phyloP scores from a whole-genome alignment of 202 grass and related monocot species.

The Brachypodium distachyon region DNA sequence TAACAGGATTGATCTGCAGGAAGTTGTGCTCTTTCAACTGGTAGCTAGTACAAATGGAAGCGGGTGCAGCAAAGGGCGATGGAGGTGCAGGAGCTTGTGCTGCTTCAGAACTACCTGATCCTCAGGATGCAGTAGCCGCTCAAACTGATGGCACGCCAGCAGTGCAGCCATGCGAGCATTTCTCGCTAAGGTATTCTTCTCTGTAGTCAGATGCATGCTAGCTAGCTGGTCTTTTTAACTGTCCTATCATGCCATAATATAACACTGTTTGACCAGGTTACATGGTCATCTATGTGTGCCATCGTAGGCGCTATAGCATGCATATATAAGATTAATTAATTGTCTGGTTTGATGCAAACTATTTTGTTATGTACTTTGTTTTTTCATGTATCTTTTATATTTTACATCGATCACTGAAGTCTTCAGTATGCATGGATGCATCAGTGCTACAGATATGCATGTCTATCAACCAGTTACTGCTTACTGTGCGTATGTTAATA shows the following conservation, averaged over 20 bases:
- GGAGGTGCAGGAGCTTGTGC: constrained; percentile 13
- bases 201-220: background rate
- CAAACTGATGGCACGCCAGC: constrained; percentile 1
- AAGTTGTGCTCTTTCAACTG: background rate
- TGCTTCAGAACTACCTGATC: background rate
- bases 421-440: background rate
- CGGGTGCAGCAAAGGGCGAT: constrained; percentile 12
- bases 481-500: background rate
- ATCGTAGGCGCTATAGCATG: background rate
- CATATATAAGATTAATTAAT: background rate
- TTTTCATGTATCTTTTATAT: background rate
- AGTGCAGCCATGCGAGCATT: constrained; percentile 51
- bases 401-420: background rate
- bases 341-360: background rate
- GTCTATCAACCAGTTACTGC: background rate
- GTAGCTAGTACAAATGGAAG: constrained; percentile 32
- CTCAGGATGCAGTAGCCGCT: background rate
- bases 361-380: background rate
- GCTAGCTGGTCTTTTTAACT: background rate
- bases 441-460: constrained; percentile 10
- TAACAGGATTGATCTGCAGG: background rate
- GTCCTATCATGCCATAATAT: constrained; percentile 10
- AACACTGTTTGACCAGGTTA: background rate
- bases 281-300: background rate
- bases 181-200: constrained; percentile 66